Percentiles rank a stretch among this genome's conserved stretches.
phyloP scores from a whole-genome alignment of 2,329 filamentous ascomycete genomes.

The Cercospora sojina region DNA sequence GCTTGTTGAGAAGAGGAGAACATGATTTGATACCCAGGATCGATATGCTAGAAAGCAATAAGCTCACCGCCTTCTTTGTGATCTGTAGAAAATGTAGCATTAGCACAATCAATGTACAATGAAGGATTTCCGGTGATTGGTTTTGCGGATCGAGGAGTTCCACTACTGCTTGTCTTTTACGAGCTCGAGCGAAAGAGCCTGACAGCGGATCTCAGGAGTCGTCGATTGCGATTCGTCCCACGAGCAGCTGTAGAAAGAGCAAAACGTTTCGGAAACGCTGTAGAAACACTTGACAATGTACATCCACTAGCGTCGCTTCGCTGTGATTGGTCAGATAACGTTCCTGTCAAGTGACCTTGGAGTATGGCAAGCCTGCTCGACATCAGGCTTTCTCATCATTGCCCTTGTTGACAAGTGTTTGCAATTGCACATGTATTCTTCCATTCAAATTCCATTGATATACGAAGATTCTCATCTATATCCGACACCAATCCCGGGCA shows the following conservation, averaged over 20 bases:
- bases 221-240: neutral
- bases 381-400: neutral
- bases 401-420: neutral
- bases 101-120: neutral
- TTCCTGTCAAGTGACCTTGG: neutral
- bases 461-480: neutral
- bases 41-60: neutral
- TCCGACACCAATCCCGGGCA: neutral
- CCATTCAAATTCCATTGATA: neutral
- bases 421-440: neutral
- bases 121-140: neutral
- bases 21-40: constrained; percentile 11
- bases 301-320: neutral
- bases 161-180: neutral
- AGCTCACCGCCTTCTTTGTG: neutral
- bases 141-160: neutral
- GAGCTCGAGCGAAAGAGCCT: neutral
- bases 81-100: neutral
- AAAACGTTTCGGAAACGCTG: neutral
- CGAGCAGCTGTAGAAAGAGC: neutral
- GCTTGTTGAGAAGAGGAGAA: neutral
- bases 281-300: neutral
- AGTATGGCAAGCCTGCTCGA: neutral
- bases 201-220: neutral
- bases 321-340: neutral